phyloP scores from a whole-genome alignment of 1,284 basidiomycete species.

The Heterobasidion irregulare region DNA sequence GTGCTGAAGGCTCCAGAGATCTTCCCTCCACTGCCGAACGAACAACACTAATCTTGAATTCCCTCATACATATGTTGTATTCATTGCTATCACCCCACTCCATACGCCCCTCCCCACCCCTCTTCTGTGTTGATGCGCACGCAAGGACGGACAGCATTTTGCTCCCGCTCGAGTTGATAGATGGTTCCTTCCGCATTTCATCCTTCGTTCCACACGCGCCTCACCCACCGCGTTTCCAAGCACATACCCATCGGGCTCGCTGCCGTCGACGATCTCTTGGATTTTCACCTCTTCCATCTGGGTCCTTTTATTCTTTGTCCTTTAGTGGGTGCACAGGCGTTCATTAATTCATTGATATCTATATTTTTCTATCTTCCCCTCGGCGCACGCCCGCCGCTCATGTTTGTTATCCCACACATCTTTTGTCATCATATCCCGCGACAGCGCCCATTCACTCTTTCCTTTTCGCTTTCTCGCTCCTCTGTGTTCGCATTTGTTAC shows the following conservation, averaged over 20 bases:
- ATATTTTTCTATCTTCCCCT: neutral
- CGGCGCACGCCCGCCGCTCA: neutral
- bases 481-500: neutral
- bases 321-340: neutral
- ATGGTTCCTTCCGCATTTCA: neutral
- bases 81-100: conserved; percentile 4
- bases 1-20: conserved; percentile 78
- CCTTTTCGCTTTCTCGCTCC: neutral
- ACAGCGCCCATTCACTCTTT: neutral
- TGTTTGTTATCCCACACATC: neutral
- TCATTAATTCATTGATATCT: neutral
- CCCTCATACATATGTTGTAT: neutral
- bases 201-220: neutral
- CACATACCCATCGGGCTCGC: neutral
- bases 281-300: neutral
- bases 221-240: neutral
- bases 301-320: neutral
- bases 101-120: neutral
- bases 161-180: neutral
- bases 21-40: conserved; percentile 28
- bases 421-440: neutral
- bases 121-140: neutral
- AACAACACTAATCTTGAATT: conserved; percentile 1
- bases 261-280: neutral
- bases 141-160: neutral